Conservation (phyloP, 257 asterid genomes). For the Craterostigma plantagineum region DNA sequence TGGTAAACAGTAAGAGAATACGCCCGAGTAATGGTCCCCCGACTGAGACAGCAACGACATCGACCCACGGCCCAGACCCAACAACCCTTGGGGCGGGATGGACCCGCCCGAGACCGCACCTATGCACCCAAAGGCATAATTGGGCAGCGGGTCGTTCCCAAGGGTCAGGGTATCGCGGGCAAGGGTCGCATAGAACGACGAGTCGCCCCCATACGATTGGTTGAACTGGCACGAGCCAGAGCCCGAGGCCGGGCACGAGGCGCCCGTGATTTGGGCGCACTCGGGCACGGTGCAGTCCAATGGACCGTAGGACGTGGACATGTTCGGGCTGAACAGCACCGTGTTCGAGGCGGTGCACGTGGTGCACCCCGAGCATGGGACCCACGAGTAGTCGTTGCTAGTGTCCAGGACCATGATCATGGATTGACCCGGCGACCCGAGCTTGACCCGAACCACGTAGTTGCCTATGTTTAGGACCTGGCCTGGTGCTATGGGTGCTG, state of each 20-base stretch:
- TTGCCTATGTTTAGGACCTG: slow-evolving; percentile 45
- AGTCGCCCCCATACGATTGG: slow-evolving; percentile 59
- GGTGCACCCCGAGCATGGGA: slow-evolving; percentile 68
- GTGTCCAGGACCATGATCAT: slow-evolving; percentile 84
- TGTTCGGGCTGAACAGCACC: slow-evolving; percentile 31
- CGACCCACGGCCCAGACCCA: slow-evolving; percentile 82
- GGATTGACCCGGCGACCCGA: slow-evolving; percentile 77
- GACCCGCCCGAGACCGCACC: slow-evolving; percentile 36
- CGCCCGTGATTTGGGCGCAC: slow-evolving; percentile 50
- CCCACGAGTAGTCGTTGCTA: slow-evolving; percentile 71
- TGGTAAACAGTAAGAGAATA: slow-evolving; percentile 69
- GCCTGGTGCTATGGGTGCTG: slow-evolving; percentile 58
- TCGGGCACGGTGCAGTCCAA: slow-evolving; percentile 51
- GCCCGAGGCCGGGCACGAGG: slow-evolving; percentile 36
- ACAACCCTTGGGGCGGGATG: slow-evolving; percentile 68
- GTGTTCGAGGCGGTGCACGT: slow-evolving; percentile 34
- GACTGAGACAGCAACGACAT: slow-evolving; percentile 60
- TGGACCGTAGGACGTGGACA: slow-evolving; percentile 45
- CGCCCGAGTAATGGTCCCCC: slow-evolving; percentile 43
- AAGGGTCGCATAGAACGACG: slow-evolving; percentile 46
- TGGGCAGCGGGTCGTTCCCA: slow-evolving; percentile 35
- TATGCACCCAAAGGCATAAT: slow-evolving; percentile 69
- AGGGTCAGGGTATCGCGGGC: slow-evolving; percentile 54
- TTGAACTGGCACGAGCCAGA: slow-evolving; percentile 44
- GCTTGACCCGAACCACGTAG: slow-evolving; percentile 54